phyloP scores from a whole-genome alignment of 2,329 filamentous ascomycete genomes.

The Phaeosphaeria sp. region DNA sequence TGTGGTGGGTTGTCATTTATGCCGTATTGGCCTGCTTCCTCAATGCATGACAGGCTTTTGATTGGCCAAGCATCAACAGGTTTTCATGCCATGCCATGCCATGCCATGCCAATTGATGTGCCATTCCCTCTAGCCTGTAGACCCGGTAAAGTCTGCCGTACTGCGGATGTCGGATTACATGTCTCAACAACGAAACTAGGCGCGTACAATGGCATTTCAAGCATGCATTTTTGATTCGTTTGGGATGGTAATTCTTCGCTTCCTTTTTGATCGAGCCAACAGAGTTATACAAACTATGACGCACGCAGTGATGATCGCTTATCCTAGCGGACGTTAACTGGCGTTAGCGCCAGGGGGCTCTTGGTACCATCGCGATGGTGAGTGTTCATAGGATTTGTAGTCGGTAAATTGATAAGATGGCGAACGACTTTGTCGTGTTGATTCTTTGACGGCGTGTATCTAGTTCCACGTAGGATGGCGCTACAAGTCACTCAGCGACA shows the following conservation, averaged over 20 bases:
- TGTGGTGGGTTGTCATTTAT: background rate
- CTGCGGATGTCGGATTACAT: background rate
- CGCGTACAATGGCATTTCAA: background rate
- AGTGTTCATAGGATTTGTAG: background rate
- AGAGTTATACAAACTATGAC: background rate
- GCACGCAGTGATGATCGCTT: conserved; percentile 1
- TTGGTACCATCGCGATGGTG: background rate
- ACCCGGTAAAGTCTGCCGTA: background rate
- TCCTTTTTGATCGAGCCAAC: background rate
- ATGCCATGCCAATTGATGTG: background rate
- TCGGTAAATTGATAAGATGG: background rate
- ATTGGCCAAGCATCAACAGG: background rate
- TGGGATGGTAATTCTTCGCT: background rate
- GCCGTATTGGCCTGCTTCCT: background rate
- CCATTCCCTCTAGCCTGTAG: background rate
- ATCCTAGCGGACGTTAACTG: background rate
- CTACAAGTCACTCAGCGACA: background rate
- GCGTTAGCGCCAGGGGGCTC: conserved; percentile 1
- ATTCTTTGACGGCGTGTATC: background rate
- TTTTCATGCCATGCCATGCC: background rate
- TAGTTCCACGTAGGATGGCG: background rate
- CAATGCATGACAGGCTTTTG: background rate
- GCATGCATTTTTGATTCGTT: background rate
- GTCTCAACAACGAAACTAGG: background rate
- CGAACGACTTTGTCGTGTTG: background rate